Percentiles rank a stretch among this genome's conserved stretches.
Evolutionary conservation across 106 monocot genomes (phyloP).

Genomic region (Narthecium ossifragum): DNA sequence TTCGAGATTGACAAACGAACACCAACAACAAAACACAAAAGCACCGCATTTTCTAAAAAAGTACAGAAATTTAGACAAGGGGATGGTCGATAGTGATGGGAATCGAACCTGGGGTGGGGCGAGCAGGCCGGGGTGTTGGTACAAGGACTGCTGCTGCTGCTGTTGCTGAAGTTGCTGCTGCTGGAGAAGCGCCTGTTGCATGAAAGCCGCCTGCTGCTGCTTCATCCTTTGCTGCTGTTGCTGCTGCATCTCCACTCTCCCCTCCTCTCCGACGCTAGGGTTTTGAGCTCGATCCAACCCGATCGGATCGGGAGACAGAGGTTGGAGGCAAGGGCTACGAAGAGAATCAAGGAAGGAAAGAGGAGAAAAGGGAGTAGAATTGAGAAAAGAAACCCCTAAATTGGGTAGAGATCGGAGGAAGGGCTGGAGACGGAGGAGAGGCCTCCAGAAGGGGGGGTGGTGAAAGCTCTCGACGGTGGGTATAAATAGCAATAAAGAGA

Average conservation of each 20-base stretch:
- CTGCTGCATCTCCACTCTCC: conserved; percentile 1
- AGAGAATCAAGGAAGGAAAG: not conserved
- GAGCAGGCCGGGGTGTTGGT: conserved; percentile 23
- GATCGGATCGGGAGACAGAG: not conserved
- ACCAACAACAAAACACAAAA: not conserved
- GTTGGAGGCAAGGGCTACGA: not conserved
- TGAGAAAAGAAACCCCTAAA: not conserved
- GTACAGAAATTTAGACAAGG: too few relatives aligned
- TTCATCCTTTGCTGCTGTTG: conserved; percentile 4
- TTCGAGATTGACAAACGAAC: not conserved
- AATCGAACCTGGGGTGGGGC: conserved; percentile 17
- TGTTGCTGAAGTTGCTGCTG: conserved; percentile 17
- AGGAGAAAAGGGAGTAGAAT: not conserved
- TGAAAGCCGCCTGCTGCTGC: conserved; percentile 18
- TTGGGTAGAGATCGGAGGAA: not conserved
- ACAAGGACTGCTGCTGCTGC: conserved; percentile 16
- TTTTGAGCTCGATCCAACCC: not conserved
- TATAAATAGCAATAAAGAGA: too few relatives aligned
- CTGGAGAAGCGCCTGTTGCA: conserved; percentile 18
- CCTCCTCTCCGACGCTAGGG: not conserved
- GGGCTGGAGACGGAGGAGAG: not conserved
- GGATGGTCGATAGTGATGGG: not conserved
- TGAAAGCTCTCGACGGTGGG: too few relatives aligned
- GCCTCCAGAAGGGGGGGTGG: not conserved
- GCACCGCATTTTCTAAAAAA: not conserved